phyloP scores from a whole-genome alignment of 2,329 filamentous ascomycete genomes.

The Blumeria hordei region DNA sequence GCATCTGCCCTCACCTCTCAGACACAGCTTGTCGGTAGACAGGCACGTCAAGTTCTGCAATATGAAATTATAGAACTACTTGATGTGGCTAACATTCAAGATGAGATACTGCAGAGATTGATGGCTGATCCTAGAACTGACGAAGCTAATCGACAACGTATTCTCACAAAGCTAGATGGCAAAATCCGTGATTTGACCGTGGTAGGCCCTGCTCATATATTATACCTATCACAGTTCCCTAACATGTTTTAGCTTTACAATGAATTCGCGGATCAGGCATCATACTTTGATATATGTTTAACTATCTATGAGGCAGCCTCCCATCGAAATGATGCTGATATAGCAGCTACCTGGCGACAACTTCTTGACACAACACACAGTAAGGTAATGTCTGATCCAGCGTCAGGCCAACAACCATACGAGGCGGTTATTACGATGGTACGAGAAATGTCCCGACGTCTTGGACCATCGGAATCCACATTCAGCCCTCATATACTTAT shows the following conservation, averaged over 20 bases:
- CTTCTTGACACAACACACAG: conserved; percentile 51
- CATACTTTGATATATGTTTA: conserved; percentile 82
- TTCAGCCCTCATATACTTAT: conserved; percentile 38
- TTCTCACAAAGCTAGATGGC: conserved; percentile 49
- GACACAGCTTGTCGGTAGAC: conserved; percentile 50
- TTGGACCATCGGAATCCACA: conserved; percentile 38
- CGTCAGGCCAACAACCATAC: conserved; percentile 31
- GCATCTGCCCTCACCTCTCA: conserved; percentile 40
- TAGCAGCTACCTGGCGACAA: conserved; percentile 62
- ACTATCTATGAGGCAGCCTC: conserved; percentile 82
- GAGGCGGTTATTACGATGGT: conserved; percentile 42
- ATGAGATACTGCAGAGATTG: conserved; percentile 64
- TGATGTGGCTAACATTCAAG: conserved; percentile 85
- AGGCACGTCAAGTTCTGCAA: conserved; percentile 62
- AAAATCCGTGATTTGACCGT: conserved; percentile 51
- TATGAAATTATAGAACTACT: conserved; percentile 69
- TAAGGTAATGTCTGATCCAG: conserved; percentile 17
- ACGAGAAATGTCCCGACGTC: conserved; percentile 38
- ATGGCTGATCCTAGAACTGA: neutral
- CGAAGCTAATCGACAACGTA: conserved; percentile 23
- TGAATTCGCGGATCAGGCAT: conserved; percentile 67
- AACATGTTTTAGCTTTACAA: conserved; percentile 51
- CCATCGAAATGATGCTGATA: conserved; percentile 67
- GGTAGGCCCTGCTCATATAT: conserved; percentile 25
- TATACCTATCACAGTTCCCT: neutral